Evolutionary conservation across 345 rosid species (phyloP), one percentile per base, ranked within the genome.

Genomic region (Barbarea vulgaris): DNA sequence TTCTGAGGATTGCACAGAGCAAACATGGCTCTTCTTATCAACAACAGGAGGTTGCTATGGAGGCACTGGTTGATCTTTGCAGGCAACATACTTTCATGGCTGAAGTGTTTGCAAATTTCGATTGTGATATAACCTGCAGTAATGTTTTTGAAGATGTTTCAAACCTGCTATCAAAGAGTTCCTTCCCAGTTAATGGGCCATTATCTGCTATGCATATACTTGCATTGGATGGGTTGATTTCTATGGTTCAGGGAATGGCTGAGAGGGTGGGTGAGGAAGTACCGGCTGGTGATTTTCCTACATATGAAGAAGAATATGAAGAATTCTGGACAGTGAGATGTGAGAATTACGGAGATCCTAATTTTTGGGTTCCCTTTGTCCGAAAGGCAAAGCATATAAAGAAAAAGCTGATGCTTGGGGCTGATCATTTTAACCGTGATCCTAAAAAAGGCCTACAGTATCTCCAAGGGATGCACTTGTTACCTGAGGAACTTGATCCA

Each of bases 21-120:
- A 89, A 81, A 73, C 82, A 86, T 75, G 93, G 93, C 34, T 84
- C 89, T 42, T 86, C 96, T 55, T 90, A 86, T 78, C 93, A 86
- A 72, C 92, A 83, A 77, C 90, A 89, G 79, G 96, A 87, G 79
- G 96, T 87, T 82, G 93, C 93, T 33, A 79, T 89, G 89, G 96
- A 89, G 75, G 91, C 93, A 57, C 73, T 89, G 72, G 91, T 87
- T 64, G 96, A 89, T 72, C 80, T 89, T 65, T 87, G 89, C 81
- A 80, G 91, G 78, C 91, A 86, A 76, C 85, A 76, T 55, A 78
- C 82, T 13, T 89, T 87, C 80, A 81, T 85, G 83, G 78, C 84
- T 42, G 96, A 90, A 74, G 84, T 85, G 83, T 90, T 81, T 78
- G 87, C 87, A 31, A 90, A 87, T 81, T 90, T 85, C 54, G 96